Evolutionary conservation across 208 protist genomes (phyloP), one percentile per base, ranked within the genome.

Genomic region (Phytomonas sp.): DNA sequence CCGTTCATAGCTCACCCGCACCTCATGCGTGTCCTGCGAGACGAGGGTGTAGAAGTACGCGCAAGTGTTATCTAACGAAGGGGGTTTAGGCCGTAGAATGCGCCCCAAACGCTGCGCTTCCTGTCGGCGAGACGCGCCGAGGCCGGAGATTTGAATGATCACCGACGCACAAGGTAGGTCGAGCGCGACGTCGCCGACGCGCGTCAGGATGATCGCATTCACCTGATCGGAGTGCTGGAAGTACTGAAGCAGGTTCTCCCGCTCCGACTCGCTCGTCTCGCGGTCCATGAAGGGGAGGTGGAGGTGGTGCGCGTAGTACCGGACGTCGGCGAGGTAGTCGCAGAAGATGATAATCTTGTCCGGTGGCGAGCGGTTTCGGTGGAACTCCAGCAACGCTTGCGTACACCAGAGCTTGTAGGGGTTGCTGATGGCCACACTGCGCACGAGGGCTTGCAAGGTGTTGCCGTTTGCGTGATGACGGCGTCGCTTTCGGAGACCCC

Each of bases 1-100:
- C 60, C 99, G 91, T 63, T 92, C 97, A 62, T 93, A 94, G 68
- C 92, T 96, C 64, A 94, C 99, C 62, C 85, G 92, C 77, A 99
- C 91, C 75, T 99, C 99, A 30, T 91, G 72, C 28, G 98, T 99
- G 81, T 99, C 98, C 70, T 97, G 87, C 15, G 96, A 97, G 9
- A 99, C 97, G 6, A 99, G 82, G 0, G 97, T 98, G 83, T 99
- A 99, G 84, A 99, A 99, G 75, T 98, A 99, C 0, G 99, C 98
- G 68, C 87, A 93, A 4, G 83, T 91, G 78, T 91, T 93, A 72
- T 99, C 98, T 70, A 97, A 76, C 26, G 85, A 94, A 15, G 89
- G 83, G n/a, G 88, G 89, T 78, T 98, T 98, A 0, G 92, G 92
- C 4, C 96, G 88, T 17, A 98, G 74, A 76, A 99, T 99, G 60